A percentile compares a stretch with the other conserved stretches of the same genome.
Conservation (phyloP, 192 early-diverging fungal genomes). For the Coemansia interrupta region DNA sequence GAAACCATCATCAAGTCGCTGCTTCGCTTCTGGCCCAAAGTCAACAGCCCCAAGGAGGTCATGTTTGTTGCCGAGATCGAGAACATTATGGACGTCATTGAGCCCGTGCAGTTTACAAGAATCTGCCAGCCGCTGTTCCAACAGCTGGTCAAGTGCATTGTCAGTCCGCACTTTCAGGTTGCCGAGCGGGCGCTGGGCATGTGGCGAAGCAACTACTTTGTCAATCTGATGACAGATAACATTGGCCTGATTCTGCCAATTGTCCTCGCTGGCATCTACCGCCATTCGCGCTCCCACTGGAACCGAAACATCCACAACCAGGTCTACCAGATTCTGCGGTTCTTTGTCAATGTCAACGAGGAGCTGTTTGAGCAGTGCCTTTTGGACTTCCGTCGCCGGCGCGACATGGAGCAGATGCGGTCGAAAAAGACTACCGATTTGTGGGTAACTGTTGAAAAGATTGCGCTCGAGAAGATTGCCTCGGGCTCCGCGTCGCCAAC, state of each 20-base stretch:
- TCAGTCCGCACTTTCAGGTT: slow-evolving; percentile 99
- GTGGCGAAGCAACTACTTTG: slow-evolving; percentile 99
- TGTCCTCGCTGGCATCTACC: slow-evolving; percentile 90
- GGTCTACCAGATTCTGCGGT: slow-evolving; percentile 94
- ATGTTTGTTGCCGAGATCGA: slow-evolving; percentile 99
- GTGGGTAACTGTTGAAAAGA: slow-evolving; percentile 74
- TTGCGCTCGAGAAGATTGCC: slow-evolving; percentile 28
- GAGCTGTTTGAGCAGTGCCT: slow-evolving; percentile 96
- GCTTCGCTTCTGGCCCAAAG: slow-evolving; percentile 96
- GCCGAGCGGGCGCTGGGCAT: slow-evolving; percentile 96
- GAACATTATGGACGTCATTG: slow-evolving; percentile 93
- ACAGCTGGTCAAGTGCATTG: slow-evolving; percentile 86
- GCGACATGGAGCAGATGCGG: slow-evolving; percentile 81
- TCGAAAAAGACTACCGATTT: slow-evolving; percentile 73
- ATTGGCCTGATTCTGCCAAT: slow-evolving; percentile 88
- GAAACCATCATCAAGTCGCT: slow-evolving; percentile 85
- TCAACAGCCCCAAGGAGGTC: slow-evolving; percentile 98
- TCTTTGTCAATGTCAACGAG: slow-evolving; percentile 96
- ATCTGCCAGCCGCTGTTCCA: slow-evolving; percentile 89
- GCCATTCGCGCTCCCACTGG: slow-evolving; percentile 96
- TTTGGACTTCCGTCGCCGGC: slow-evolving; percentile 83
- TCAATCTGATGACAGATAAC: slow-evolving; percentile 93
- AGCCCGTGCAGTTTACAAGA: slow-evolving; percentile 86
- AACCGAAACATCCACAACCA: slow-evolving; percentile 97
- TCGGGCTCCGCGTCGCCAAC: neutral